Evolutionary conservation across 83 land plant species (phyloP).

Genomic region (Larix sibirica): DNA sequence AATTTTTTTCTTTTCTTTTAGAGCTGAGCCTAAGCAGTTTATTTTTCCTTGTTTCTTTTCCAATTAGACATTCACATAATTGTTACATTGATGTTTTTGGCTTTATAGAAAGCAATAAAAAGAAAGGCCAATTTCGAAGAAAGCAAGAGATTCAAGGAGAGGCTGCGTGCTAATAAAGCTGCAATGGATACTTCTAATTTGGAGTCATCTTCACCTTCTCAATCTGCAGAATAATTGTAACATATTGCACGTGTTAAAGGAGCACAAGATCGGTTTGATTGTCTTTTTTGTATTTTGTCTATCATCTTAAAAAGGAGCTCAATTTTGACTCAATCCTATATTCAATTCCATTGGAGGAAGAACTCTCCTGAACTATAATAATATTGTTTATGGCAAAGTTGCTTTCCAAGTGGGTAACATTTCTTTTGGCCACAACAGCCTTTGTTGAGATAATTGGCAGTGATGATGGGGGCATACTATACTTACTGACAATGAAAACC

Average conservation of each 20-base stretch:
- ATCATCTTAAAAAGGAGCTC: background rate
- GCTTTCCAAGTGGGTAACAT: background rate
- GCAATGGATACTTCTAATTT: conserved; percentile 2
- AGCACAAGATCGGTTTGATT: background rate
- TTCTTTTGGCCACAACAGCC: background rate
- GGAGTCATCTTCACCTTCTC: conserved; percentile 13
- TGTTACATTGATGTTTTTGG: background rate
- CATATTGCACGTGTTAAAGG: background rate
- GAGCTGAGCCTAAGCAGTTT: background rate
- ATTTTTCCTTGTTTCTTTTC: background rate
- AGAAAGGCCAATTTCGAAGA: conserved; percentile 82
- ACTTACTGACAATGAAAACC: background rate
- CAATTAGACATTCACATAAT: background rate
- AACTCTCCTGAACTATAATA: background rate
- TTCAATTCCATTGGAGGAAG: background rate
- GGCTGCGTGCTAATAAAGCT: conserved; percentile 47
- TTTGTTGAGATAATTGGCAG: background rate
- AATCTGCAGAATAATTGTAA: conserved; percentile 8
- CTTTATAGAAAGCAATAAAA: conserved; percentile 73
- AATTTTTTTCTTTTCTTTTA: background rate
- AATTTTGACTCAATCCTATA: background rate
- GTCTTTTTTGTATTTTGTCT: background rate
- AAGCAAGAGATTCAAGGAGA: conserved; percentile 76
- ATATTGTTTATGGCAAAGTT: background rate
- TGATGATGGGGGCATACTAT: background rate